These are phyloP conservation scores for Curvularia lunata DNA, from an alignment of 2,329 filamentous ascomycete species.

Conservation along the genomic window DNA sequence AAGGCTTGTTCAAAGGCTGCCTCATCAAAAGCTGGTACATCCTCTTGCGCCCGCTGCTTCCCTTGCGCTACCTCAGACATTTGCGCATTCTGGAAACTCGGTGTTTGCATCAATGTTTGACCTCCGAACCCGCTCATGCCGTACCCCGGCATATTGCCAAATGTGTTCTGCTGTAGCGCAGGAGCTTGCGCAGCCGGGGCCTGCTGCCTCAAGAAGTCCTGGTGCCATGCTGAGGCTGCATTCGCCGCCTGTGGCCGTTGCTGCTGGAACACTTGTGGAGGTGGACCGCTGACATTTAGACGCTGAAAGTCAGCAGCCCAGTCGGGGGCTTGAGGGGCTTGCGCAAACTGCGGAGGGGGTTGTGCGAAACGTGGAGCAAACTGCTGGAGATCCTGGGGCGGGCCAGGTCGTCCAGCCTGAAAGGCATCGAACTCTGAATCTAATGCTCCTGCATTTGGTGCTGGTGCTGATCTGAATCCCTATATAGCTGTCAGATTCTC, in stretches of 20 bases:
- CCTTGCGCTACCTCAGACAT: conserved; percentile 39
- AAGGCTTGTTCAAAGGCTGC: conserved; percentile 64
- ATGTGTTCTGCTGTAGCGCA: conserved; percentile 34
- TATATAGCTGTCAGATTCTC: conserved; percentile 44
- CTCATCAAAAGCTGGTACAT: conserved; percentile 57
- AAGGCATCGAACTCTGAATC: conserved; percentile 75
- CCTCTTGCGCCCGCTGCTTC: conserved; percentile 44
- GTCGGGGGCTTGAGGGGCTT: conserved; percentile 46
- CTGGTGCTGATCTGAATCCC: conserved; percentile 66
- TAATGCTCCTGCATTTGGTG: conserved; percentile 60
- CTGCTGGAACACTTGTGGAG: conserved; percentile 56
- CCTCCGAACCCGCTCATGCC: conserved; percentile 37
- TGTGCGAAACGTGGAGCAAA: conserved; percentile 46
- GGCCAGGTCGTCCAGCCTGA: conserved; percentile 58
- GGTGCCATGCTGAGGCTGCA: conserved; percentile 60
- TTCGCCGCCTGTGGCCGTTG: conserved; percentile 47
- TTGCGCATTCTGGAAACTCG: conserved; percentile 27
- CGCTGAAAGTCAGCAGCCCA: conserved; percentile 60
- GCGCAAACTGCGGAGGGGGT: conserved; percentile 46
- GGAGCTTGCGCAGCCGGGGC: conserved; percentile 40
- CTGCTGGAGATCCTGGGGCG: conserved; percentile 50
- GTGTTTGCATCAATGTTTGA: conserved; percentile 34
- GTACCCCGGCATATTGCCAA: conserved; percentile 37
- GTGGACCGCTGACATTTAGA: conserved; percentile 51
- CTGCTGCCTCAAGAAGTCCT: conserved; percentile 62